phyloP scores from a whole-genome alignment of 306 rosid genomes.

The Quercus dentata region DNA sequence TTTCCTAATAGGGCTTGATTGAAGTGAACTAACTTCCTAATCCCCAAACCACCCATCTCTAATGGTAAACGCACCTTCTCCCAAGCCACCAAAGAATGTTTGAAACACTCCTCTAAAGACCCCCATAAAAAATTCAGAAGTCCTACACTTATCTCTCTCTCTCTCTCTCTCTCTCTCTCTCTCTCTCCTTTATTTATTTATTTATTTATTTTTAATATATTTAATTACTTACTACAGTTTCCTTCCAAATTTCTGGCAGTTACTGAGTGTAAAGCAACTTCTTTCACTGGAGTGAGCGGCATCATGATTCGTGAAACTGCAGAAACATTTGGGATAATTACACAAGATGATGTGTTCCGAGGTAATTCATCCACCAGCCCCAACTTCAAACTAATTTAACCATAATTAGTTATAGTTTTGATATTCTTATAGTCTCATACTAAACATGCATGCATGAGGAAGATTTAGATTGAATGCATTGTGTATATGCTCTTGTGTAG shows the following conservation, averaged over 20 bases:
- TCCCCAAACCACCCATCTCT: too few species aligned
- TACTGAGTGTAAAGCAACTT: conserved; percentile 57
- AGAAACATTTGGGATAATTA: conserved; percentile 75
- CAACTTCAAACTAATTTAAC: conserved; percentile 12
- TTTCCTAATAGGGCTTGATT: too few species aligned
- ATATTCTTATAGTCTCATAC: neutral
- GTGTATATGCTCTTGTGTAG: neutral
- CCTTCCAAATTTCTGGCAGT: conserved; percentile 44
- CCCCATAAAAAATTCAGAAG: too few species aligned
- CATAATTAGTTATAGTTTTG: conserved; percentile 5
- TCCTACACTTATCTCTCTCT: too few species aligned
- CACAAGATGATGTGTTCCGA: conserved; percentile 52
- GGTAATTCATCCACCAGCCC: conserved; percentile 41
- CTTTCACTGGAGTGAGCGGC: conserved; percentile 60
- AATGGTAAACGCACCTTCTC: too few species aligned
- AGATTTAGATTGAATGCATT: neutral
- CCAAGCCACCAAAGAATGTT: too few species aligned
- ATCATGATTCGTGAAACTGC: conserved; percentile 86
- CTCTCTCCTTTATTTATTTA: too few species aligned
- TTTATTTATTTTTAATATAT: neutral
- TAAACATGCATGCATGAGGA: neutral
- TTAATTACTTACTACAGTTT: conserved; percentile 3
- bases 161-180: too few species aligned
- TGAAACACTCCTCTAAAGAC: too few species aligned
- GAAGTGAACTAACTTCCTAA: too few species aligned